These are phyloP conservation scores for Penicillium mononematosum DNA, from an alignment of 495 filamentous ascomycete genomes.

Conservation along the genomic window DNA sequence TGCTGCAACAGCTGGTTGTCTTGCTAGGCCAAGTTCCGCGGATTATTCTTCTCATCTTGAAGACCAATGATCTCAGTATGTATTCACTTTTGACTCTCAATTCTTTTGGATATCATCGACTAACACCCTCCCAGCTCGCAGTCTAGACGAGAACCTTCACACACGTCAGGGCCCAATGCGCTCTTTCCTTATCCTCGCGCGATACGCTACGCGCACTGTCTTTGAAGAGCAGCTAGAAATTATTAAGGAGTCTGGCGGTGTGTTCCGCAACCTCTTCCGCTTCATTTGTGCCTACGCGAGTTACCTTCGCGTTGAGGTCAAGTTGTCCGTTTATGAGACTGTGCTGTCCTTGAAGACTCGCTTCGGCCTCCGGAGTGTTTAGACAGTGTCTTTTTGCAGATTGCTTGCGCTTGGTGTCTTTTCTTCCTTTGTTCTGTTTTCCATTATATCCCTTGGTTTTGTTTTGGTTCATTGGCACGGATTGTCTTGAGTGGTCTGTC, in stretches of 20 bases:
- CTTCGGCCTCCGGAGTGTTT: conserved; percentile 31
- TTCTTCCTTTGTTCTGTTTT: conserved; percentile 2
- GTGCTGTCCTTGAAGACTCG: conserved; percentile 48
- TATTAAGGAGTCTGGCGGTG: conserved; percentile 56
- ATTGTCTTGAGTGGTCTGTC: conserved; percentile 28
- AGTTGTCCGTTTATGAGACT: conserved; percentile 60
- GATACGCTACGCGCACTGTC: conserved; percentile 86
- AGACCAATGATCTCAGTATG: conserved; percentile 94
- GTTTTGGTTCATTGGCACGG: conserved; percentile 23
- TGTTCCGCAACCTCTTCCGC: conserved; percentile 54
- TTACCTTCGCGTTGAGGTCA: conserved; percentile 63
- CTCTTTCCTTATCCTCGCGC: conserved; percentile 88
- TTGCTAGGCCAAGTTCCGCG: conserved; percentile 85
- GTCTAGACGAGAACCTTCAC: conserved; percentile 89
- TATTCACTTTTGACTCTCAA: conserved; percentile 5
- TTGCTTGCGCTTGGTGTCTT: conserved; percentile 3
- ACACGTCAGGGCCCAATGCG: conserved; percentile 84
- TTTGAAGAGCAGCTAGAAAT: conserved; percentile 82
- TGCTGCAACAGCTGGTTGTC: conserved; percentile 83
- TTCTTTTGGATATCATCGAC: conserved; percentile 5
- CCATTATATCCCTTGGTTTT: conserved; percentile 16
- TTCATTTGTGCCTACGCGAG: conserved; percentile 57
- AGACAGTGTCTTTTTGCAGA: neutral
- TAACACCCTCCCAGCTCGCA: conserved; percentile 57
- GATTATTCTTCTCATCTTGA: conserved; percentile 91